These are phyloP conservation scores for Penicillium coprophilum DNA, from an alignment of 495 filamentous ascomycete species.

Conservation along the genomic window DNA sequence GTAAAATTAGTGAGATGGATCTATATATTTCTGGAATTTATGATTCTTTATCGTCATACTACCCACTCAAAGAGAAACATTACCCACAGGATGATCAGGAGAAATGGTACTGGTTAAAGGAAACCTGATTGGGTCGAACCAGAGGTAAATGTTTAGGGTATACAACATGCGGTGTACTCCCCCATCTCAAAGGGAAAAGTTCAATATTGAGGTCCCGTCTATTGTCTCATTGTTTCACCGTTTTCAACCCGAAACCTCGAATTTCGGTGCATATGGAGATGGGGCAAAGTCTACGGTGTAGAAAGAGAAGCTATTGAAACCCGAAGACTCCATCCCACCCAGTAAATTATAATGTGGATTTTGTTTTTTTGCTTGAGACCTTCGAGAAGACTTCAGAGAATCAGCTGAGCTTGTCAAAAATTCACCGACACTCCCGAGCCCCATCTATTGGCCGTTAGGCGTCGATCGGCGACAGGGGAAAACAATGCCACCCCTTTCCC, in stretches of 20 bases:
- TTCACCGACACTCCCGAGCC: slow-evolving; percentile 33
- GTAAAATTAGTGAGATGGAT: slow-evolving; percentile 47
- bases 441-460: slow-evolving; percentile 19
- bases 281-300: not conserved
- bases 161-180: slow-evolving; percentile 8
- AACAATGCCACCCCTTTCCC: slow-evolving; percentile 11
- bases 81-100: slow-evolving; percentile 10
- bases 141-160: not conserved
- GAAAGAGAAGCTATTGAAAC: slow-evolving; percentile 15
- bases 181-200: not conserved
- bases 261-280: slow-evolving; percentile 6
- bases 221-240: slow-evolving; percentile 8
- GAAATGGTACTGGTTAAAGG: slow-evolving; percentile 1
- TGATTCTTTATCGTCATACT: slow-evolving; percentile 3
- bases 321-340: not conserved
- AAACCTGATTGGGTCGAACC: slow-evolving; percentile 7
- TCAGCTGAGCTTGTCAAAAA: slow-evolving; percentile 32
- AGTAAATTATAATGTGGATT: slow-evolving; percentile 1
- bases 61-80: slow-evolving; percentile 9
- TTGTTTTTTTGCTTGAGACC: slow-evolving; percentile 22
- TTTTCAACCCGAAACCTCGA: slow-evolving; percentile 1
- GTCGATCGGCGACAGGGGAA: slow-evolving; percentile 21
- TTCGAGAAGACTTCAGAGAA: slow-evolving; percentile 23
- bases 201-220: not conserved
- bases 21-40: not conserved